Base-by-base conservation (phyloP, 345 rosid species). In the Eucalyptus marginata region DNA sequence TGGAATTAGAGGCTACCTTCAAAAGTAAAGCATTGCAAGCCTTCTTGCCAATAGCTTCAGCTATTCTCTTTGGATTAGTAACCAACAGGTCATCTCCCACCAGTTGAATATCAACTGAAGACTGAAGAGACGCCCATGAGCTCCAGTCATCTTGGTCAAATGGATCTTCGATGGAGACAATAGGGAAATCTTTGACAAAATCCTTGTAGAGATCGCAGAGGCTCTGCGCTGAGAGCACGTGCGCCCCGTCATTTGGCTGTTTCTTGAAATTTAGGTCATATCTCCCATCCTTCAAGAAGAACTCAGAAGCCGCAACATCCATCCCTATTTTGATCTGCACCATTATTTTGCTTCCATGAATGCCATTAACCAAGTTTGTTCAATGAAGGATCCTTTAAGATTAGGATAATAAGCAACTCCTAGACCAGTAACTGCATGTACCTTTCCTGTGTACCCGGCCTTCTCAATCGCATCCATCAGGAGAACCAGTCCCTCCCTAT, bases 81-180 rank as follows among this genome's bases (percentile, higher is more conserved):
- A 98, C 99, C 93, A 98, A 91, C 92, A 98, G 94, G 91, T 98
- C 99, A 93, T 98, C 99, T 52, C 99, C 99, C 43, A 96, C 99
- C 80, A 98, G 91, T 84, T 98, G 99, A 87, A 98, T 97, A 92
- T 96, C 94, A 49, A 97, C 99, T 20, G 98, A 96, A 89, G 99
- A 97, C 90, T 92, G 98, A 86, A 98, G 90, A 13, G 96, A 97
- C 44, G 95, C 91, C 99, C 99, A 98, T 83, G 99, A 94, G 88
- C 94, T 96, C 99, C 99, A 98, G 85, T 97, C 99, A 91, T 98
- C 99, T 92, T 96, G 99, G 93, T 98, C 99, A 91, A 98, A 98
- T 29, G 99, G 99, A 94, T 98, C 99, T 90, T 98, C 99, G 86
- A 96, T 96, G 33, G 99, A 98, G 71, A 95, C 98, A 64, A 96